Evolutionary conservation across 2,329 filamentous ascomycete genomes (phyloP), one percentile per base, ranked within the genome.

Genomic region (Colletotrichum karsti): DNA sequence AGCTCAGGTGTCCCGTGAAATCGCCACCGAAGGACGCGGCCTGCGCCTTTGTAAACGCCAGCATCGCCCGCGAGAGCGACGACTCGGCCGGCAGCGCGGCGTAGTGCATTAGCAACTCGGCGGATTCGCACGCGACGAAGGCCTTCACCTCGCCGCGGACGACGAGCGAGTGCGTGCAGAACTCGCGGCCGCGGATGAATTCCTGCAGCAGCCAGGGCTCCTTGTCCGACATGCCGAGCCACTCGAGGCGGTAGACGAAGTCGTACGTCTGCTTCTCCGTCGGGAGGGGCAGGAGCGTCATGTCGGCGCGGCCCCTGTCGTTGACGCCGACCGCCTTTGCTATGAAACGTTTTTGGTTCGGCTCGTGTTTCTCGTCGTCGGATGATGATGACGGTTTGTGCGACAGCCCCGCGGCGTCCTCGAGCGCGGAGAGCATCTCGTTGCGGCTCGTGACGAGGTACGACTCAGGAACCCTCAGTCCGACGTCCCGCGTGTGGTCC

Each of bases 1-100:
- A 91, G 18, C 87, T 91, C 33, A 94, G 76, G 74, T 95, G 93
- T 0, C 92, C 92, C 0, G 91, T 93, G 73, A 92, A 81, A 0
- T 54, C 56, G 0, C 74, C 70, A 80, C 86, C 85, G 24, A 84
- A 80, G 48, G 82, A 83, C 3, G 76, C 74, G 0, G 88, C 88
- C 61, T 91, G 89, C 10, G 77, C 80, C 61, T 85, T 76, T 1
- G 92, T 94, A 72, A 94, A 93, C 2, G 79, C 79, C 1, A 91
- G 83, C 86, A 94, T 92, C 1, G 87, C 85, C 22, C 78, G 77
- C 41, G 83, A 86, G 0, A 94, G 77, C 0, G 82, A 78, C 1
- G 87, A 88, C 7, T 86, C 79, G 0, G 82, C 70, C 0, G 87
- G 85, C 0, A 94, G 83, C 0, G 88, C 84, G 26, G 82, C 79